Evolutionary conservation across 2,329 filamentous ascomycete genomes (phyloP).

Genomic region (Colletotrichum cordylinicola): DNA sequence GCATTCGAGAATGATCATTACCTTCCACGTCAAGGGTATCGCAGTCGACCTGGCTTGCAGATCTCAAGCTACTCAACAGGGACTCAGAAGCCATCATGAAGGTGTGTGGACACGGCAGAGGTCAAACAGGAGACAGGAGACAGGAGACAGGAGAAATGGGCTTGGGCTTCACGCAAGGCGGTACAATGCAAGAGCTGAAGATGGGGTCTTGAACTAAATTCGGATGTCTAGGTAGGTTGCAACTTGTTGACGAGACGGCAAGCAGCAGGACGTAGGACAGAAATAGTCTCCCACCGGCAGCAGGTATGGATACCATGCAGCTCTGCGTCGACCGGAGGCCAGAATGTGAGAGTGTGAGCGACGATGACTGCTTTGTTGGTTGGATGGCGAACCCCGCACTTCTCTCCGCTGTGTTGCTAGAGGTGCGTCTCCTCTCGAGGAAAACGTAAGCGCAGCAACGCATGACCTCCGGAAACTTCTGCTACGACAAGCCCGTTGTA

Average conservation of each 20-base stretch:
- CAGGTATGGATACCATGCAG: background rate
- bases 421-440: background rate
- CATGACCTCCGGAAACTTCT: background rate
- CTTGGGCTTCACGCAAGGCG: background rate
- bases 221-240: background rate
- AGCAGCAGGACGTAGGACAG: background rate
- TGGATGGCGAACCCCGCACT: background rate
- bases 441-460: background rate
- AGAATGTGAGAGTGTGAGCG: background rate
- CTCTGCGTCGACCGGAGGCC: background rate
- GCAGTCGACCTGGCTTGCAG: slow-evolving; percentile 34
- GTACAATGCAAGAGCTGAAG: background rate
- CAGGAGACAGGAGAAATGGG: background rate
- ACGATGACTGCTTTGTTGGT: background rate
- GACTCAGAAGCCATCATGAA: background rate
- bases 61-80: slow-evolving; percentile 15
- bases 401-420: background rate
- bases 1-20: slow-evolving; percentile 12
- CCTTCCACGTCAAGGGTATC: slow-evolving; percentile 40
- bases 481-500: background rate
- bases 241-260: background rate
- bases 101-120: background rate
- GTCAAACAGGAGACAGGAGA: no score
- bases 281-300: background rate
- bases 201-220: background rate